Evolutionary conservation across 768 basidiomycete species (phyloP).

Genomic region (Tephrocybe sp.): DNA sequence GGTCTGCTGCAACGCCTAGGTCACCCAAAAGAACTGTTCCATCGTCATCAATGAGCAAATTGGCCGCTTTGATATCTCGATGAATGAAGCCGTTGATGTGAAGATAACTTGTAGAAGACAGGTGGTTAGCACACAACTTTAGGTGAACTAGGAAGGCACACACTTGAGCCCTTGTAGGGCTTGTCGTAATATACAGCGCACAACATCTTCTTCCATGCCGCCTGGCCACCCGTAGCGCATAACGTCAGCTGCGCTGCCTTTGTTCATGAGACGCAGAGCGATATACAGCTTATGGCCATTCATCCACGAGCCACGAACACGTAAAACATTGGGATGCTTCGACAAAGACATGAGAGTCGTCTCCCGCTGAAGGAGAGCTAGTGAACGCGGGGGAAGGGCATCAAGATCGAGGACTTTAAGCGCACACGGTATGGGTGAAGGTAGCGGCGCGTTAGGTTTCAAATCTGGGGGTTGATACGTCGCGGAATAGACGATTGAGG

Average conservation of each 20-base stretch:
- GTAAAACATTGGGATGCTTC: constrained; percentile 91
- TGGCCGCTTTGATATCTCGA: constrained; percentile 92
- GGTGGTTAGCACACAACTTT: constrained; percentile 2
- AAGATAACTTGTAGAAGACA: constrained; percentile 59
- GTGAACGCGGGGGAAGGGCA: constrained; percentile 64
- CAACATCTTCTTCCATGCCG: constrained; percentile 91
- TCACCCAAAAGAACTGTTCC: constrained; percentile 91
- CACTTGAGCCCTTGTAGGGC: constrained; percentile 87
- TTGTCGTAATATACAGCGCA: constrained; percentile 82
- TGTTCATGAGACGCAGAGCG: constrained; percentile 87
- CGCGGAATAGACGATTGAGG: constrained; percentile 87
- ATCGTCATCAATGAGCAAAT: constrained; percentile 88
- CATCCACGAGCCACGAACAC: constrained; percentile 89
- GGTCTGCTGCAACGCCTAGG: constrained; percentile 87
- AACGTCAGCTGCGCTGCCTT: constrained; percentile 82
- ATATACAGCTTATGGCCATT: constrained; percentile 83
- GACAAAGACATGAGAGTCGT: constrained; percentile 91
- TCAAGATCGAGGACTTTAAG: constrained; percentile 92
- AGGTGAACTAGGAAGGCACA: constrained; percentile 22
- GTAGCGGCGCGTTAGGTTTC: constrained; percentile 5
- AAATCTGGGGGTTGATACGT: constrained; percentile 44
- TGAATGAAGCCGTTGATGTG: constrained; percentile 91
- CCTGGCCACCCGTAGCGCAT: constrained; percentile 83
- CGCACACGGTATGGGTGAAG: constrained; percentile 60
- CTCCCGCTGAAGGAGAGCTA: constrained; percentile 78